Evolutionary conservation across 2,329 filamentous ascomycete genomes (phyloP).

Genomic region (Pestalotiopsis sp.): DNA sequence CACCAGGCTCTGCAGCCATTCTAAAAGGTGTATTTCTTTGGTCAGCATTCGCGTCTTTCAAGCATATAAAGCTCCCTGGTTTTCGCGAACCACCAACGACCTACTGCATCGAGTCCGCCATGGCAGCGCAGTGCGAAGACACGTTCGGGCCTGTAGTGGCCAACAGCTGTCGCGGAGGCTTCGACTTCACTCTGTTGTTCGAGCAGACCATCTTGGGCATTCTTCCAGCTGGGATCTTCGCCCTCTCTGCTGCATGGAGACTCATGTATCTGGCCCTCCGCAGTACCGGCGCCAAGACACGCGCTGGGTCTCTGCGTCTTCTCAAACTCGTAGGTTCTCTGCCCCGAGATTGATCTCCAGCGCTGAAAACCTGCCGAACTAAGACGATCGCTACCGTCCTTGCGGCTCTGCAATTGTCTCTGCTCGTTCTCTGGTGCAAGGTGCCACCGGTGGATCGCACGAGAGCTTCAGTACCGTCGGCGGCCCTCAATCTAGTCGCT

Average conservation of each 20-base stretch:
- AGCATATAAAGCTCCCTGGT: background rate
- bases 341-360: background rate
- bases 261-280: conserved; percentile 31
- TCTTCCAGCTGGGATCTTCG: background rate
- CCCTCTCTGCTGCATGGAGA: conserved; percentile 30
- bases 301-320: conserved; percentile 33
- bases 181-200: background rate
- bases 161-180: background rate
- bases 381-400: background rate
- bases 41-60: background rate
- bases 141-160: background rate
- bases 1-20: background rate
- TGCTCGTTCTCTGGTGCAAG: background rate
- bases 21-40: background rate
- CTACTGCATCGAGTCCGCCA: background rate
- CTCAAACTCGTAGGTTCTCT: conserved; percentile 31
- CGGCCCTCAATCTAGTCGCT: conserved; percentile 12
- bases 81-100: background rate
- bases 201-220: background rate
- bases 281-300: conserved; percentile 30
- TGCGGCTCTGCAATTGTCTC: background rate
- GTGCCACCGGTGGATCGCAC: background rate
- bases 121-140: background rate
- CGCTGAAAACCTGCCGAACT: background rate
- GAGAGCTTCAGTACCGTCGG: background rate